A percentile compares a stretch with the other conserved stretches of the same genome.
These are phyloP conservation scores for Phylloporus scabripes DNA, from an alignment of 768 basidiomycete species.

Conservation along the genomic window DNA sequence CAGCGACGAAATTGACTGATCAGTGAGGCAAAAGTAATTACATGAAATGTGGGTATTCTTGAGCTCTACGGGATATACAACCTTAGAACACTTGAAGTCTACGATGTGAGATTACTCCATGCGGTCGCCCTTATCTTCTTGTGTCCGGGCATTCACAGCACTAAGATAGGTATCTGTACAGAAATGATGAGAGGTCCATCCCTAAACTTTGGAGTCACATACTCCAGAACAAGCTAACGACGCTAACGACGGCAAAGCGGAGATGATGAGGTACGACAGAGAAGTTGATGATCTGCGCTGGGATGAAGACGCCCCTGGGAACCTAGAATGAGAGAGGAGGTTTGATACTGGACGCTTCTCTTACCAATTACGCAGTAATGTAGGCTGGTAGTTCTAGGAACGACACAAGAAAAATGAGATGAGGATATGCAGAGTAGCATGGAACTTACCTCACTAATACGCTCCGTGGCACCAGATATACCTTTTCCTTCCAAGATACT, in stretches of 20 bases:
- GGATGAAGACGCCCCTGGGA: constrained; percentile 64
- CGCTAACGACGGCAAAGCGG: constrained; percentile 66
- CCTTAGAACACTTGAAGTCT: background rate
- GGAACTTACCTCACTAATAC: constrained; percentile 34
- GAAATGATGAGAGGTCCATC: background rate
- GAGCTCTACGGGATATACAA: constrained; percentile 11
- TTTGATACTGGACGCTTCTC: constrained; percentile 5
- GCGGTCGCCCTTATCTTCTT: constrained; percentile 1
- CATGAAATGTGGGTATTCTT: constrained; percentile 9
- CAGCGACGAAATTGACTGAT: background rate
- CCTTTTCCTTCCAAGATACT: constrained; percentile 73
- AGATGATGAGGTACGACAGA: constrained; percentile 69
- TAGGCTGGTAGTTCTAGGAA: constrained; percentile 62
- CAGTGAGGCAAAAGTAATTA: background rate
- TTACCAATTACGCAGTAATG: constrained; percentile 72
- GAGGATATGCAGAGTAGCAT: background rate
- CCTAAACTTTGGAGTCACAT: constrained; percentile 25
- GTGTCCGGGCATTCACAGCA: constrained; percentile 40
- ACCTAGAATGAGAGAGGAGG: background rate
- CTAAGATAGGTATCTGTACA: constrained; percentile 59
- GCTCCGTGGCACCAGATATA: constrained; percentile 43
- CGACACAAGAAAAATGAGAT: background rate
- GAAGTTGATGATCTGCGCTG: constrained; percentile 78
- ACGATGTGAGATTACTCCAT: constrained; percentile 1
- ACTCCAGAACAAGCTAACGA: constrained; percentile 84